Evolutionary conservation across 108 stramenopile genomes (phyloP).

Genomic region (Skeletonema grethae): DNA sequence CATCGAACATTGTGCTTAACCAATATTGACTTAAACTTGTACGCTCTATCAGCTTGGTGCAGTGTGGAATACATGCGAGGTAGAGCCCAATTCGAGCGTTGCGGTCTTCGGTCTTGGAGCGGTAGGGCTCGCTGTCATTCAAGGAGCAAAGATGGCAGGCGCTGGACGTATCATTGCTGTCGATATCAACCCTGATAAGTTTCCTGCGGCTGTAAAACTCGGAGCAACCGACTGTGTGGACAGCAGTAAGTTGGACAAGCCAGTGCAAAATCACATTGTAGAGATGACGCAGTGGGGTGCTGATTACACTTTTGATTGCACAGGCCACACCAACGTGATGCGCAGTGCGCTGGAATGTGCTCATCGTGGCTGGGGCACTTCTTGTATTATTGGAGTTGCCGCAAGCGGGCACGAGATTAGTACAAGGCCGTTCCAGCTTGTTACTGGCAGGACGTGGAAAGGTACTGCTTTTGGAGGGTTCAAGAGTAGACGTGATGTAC

Average conservation of each 20-base stretch:
- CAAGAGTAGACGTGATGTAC: slow-evolving; percentile 92
- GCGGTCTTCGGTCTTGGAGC: slow-evolving; percentile 91
- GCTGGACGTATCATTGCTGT: slow-evolving; percentile 78
- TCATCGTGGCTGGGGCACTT: slow-evolving; percentile 90
- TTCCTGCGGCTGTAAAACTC: slow-evolving; percentile 58
- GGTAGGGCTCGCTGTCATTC: slow-evolving; percentile 85
- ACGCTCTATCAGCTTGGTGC: slow-evolving; percentile 53
- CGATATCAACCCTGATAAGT: slow-evolving; percentile 76
- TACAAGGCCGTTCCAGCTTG: slow-evolving; percentile 97
- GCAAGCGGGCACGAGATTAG: slow-evolving; percentile 94
- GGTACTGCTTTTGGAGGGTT: slow-evolving; percentile 96
- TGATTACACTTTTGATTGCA: slow-evolving; percentile 97
- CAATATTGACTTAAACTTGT: too few species aligned
- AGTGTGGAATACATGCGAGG: slow-evolving; percentile 80
- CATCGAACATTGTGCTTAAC: too few species aligned
- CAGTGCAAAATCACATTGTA: slow-evolving; percentile 83
- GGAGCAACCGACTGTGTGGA: slow-evolving; percentile 97
- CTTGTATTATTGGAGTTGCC: slow-evolving; percentile 94
- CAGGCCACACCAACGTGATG: slow-evolving; percentile 94
- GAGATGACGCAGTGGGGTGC: slow-evolving; percentile 94
- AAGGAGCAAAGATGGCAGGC: slow-evolving; percentile 75
- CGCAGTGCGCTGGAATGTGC: slow-evolving; percentile 88
- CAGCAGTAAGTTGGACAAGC: slow-evolving; percentile 77
- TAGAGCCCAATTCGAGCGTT: slow-evolving; percentile 69
- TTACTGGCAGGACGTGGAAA: slow-evolving; percentile 90